These are phyloP conservation scores for Ogataea pilisensis DNA, from an alignment of 805 yeast genomes.

Conservation along the genomic window DNA sequence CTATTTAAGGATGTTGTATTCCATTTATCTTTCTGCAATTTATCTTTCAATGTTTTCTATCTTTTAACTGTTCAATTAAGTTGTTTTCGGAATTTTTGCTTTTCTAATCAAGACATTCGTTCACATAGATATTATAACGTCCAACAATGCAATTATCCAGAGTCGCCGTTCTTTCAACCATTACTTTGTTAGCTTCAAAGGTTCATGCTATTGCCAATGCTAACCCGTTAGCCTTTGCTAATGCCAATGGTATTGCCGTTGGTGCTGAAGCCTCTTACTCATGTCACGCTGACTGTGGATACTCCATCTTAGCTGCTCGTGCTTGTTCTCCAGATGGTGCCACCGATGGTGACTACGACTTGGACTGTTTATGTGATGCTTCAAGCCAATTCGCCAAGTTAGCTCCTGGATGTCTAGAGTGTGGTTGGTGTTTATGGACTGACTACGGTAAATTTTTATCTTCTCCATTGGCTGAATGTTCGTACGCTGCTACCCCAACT, in stretches of 20 bases:
- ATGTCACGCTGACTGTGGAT: constrained; percentile 34
- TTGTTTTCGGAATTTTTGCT: too few relatives aligned
- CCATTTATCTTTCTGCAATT: too few relatives aligned
- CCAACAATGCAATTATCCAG: not conserved
- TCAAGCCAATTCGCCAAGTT: constrained; percentile 23
- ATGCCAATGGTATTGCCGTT: constrained; percentile 20
- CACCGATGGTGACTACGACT: constrained; percentile 27
- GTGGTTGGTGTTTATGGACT: constrained; percentile 37
- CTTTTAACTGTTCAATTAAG: too few relatives aligned
- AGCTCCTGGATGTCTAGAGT: constrained; percentile 30
- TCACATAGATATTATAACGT: not conserved
- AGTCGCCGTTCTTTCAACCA: constrained; percentile 7
- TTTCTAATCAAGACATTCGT: not conserved
- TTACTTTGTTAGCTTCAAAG: constrained; percentile 22
- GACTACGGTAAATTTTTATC: constrained; percentile 30
- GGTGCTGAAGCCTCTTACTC: constrained; percentile 29
- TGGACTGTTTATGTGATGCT: constrained; percentile 28
- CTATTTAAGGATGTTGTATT: too few relatives aligned
- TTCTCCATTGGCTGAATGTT: constrained; percentile 27
- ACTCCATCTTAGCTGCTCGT: constrained; percentile 30
- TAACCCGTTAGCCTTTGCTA: constrained; percentile 24
- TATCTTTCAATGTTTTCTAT: too few relatives aligned
- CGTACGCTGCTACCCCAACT: constrained; percentile 29
- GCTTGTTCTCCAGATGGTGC: constrained; percentile 24
- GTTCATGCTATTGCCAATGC: constrained; percentile 23